phyloP scores from a whole-genome alignment of 2,329 filamentous ascomycete genomes.

The Hortaea werneckii region DNA sequence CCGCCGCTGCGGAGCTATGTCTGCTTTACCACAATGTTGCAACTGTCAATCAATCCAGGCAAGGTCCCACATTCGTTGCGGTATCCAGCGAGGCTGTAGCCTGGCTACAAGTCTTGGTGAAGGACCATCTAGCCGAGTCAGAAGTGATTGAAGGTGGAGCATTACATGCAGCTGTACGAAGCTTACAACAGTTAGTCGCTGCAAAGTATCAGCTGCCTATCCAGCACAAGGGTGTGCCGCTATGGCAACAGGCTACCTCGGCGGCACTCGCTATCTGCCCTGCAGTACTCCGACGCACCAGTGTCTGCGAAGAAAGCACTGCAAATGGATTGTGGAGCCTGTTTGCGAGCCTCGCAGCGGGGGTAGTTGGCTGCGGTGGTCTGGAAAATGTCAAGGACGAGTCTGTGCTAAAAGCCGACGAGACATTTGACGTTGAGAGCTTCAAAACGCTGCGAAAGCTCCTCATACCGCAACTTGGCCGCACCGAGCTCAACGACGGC shows the following conservation, averaged over 20 bases:
- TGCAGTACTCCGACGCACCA: constrained; percentile 45
- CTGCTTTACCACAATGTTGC: constrained; percentile 53
- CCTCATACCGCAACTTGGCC: constrained; percentile 64
- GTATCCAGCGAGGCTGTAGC: constrained; percentile 74
- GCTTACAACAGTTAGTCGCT: constrained; percentile 58
- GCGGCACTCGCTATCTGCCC: constrained; percentile 59
- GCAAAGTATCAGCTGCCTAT: constrained; percentile 73
- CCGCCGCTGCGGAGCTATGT: constrained; percentile 59
- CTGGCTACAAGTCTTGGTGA: constrained; percentile 52
- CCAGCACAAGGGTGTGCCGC: constrained; percentile 56
- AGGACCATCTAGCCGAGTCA: constrained; percentile 49
- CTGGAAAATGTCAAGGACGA: constrained; percentile 20
- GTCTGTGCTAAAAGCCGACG: constrained; percentile 50
- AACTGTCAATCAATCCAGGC: constrained; percentile 13
- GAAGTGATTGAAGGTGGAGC: constrained; percentile 62
- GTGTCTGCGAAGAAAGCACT: constrained; percentile 28
- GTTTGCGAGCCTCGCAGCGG: constrained; percentile 26
- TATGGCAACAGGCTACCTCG: constrained; percentile 74
- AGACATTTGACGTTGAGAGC: constrained; percentile 69
- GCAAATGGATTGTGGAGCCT: constrained; percentile 53
- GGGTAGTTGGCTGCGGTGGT: constrained; percentile 29
- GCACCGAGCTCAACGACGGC: constrained; percentile 52
- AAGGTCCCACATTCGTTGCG: constrained; percentile 73
- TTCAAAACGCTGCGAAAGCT: constrained; percentile 61
- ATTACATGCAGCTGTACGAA: constrained; percentile 53